Conservation (phyloP, 495 filamentous ascomycete genomes). For the Hypoxylon rickii region DNA sequence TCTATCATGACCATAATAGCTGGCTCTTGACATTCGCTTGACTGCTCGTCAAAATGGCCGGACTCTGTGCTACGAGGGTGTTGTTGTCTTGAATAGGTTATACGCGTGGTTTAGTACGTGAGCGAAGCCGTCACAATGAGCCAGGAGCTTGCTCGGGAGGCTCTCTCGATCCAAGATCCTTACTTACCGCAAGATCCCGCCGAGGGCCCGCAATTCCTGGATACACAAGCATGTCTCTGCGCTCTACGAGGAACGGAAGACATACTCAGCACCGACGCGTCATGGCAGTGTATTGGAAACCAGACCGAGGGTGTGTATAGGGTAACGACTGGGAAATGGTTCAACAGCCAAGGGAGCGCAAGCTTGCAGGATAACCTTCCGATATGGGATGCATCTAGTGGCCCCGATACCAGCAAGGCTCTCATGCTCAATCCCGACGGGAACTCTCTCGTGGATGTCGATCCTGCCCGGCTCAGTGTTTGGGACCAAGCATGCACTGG, state of each 20-base stretch:
- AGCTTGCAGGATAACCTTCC: constrained; percentile 22
- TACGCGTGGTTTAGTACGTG: constrained; percentile 1
- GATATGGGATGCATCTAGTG: constrained; percentile 36
- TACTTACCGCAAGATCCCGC: constrained; percentile 34
- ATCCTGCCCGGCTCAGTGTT: constrained; percentile 10
- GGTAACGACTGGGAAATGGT: constrained; percentile 48
- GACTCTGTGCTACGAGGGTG: neutral
- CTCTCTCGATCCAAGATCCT: constrained; percentile 36
- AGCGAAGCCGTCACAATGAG: constrained; percentile 3
- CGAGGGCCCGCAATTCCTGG: constrained; percentile 44
- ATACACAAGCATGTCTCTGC: constrained; percentile 46
- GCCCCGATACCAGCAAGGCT: constrained; percentile 29
- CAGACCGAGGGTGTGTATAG: constrained; percentile 33
- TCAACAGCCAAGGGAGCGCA: constrained; percentile 28
- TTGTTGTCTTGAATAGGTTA: constrained; percentile 2
- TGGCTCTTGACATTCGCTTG: neutral
- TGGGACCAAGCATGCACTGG: constrained; percentile 44
- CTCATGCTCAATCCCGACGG: constrained; percentile 19
- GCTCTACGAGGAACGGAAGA: constrained; percentile 30
- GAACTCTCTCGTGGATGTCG: constrained; percentile 16
- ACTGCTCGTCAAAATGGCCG: constrained; percentile 3
- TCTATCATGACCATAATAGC: constrained; percentile 1
- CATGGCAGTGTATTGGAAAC: constrained; percentile 50
- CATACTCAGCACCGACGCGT: neutral
- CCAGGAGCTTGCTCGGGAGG: neutral